These are phyloP conservation scores for Rosa hybrid DNA, from an alignment of 331 rosid species.

Conservation along the genomic window DNA sequence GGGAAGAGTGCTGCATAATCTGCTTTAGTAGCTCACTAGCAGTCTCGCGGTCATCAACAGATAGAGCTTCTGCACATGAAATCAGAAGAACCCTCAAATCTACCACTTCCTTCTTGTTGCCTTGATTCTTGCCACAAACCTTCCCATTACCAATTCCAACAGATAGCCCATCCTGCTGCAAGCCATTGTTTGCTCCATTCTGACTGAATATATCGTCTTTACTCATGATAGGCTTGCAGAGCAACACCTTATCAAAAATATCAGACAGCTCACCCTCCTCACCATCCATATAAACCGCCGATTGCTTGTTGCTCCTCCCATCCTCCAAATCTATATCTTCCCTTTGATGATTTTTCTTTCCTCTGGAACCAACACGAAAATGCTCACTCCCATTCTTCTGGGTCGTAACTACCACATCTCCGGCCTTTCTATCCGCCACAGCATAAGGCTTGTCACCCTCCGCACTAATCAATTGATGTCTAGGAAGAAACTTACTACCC, in stretches of 20 bases:
- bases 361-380: constrained; percentile 29
- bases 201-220: not conserved
- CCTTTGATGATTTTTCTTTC: constrained; percentile 62
- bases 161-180: constrained; percentile 17
- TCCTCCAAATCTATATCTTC: constrained; percentile 47
- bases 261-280: constrained; percentile 60
- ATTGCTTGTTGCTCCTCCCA: constrained; percentile 68
- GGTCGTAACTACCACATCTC: constrained; percentile 21
- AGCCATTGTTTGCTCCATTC: constrained; percentile 18
- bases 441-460: constrained; percentile 29
- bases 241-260: constrained; percentile 59
- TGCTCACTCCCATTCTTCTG: constrained; percentile 42
- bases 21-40: constrained; percentile 55
- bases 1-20: constrained; percentile 59
- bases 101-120: constrained; percentile 45
- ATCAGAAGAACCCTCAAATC: constrained; percentile 60
- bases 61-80: constrained; percentile 61
- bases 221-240: constrained; percentile 25
- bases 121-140: constrained; percentile 23
- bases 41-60: constrained; percentile 45
- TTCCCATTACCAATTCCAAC: constrained; percentile 14
- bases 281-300: constrained; percentile 49
- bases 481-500: constrained; percentile 66
- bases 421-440: constrained; percentile 20
- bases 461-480: constrained; percentile 35